Percentiles rank a stretch among this genome's conserved stretches.
phyloP scores from a whole-genome alignment of 1,284 basidiomycete genomes.

The Cryptococcus sp. region DNA sequence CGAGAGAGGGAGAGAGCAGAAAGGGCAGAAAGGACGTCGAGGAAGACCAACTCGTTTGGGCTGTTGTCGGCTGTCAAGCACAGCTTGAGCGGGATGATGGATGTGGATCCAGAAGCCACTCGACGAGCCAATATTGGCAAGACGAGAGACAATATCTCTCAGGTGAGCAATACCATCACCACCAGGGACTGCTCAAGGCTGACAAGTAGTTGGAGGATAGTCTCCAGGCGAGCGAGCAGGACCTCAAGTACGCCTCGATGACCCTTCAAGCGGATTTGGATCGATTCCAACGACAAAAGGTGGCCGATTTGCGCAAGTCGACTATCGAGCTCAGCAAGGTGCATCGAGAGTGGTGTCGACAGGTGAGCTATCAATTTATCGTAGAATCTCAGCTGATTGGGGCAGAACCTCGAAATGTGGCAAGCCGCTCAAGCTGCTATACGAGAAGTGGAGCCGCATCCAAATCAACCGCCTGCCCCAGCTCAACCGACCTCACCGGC shows the following conservation, averaged over 20 bases:
- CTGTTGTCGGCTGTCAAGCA: constrained; percentile 88
- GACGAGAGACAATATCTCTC: constrained; percentile 86
- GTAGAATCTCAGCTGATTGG: background rate
- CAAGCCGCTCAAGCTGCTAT: constrained; percentile 90
- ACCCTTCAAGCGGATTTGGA: constrained; percentile 98
- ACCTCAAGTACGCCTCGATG: constrained; percentile 89
- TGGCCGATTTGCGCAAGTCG: constrained; percentile 90
- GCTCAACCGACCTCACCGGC: constrained; percentile 13
- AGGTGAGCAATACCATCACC: constrained; percentile 53
- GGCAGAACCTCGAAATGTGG: constrained; percentile 91
- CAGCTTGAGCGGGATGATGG: constrained; percentile 96
- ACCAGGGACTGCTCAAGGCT: background rate
- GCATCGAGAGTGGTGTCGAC: constrained; percentile 92
- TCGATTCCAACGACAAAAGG: constrained; percentile 97
- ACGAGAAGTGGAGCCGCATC: constrained; percentile 79
- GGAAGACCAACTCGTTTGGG: constrained; percentile 62
- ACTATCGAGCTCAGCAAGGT: constrained; percentile 79
- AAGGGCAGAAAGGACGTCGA: constrained; percentile 11
- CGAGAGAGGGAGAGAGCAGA: constrained; percentile 17
- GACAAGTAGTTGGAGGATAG: constrained; percentile 78
- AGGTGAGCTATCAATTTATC: constrained; percentile 53
- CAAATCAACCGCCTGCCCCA: constrained; percentile 53
- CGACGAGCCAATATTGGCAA: constrained; percentile 88
- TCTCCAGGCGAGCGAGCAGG: constrained; percentile 78
- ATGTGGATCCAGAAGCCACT: constrained; percentile 94